Evolutionary conservation across 148 eudicot species (phyloP).

Genomic region (Gaultheria prostrata): DNA sequence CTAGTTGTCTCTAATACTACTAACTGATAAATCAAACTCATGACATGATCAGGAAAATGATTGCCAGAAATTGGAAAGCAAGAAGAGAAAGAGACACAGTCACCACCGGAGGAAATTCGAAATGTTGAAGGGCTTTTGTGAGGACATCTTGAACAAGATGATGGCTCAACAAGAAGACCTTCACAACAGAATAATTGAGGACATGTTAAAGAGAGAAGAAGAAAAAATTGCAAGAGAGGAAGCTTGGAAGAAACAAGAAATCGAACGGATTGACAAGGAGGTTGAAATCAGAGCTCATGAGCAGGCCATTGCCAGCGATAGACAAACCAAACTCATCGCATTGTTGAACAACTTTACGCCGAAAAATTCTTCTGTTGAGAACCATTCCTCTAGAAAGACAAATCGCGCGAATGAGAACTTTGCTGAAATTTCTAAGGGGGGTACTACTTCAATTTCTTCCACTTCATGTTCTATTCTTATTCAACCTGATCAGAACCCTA

Average conservation of each 20-base stretch:
- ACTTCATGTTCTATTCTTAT: slow-evolving; percentile 25
- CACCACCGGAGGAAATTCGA: slow-evolving; percentile 41
- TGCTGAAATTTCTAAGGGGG: slow-evolving; percentile 27
- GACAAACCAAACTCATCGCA: slow-evolving; percentile 63
- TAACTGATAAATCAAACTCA: slow-evolving; percentile 11
- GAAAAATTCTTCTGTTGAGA: slow-evolving; percentile 5
- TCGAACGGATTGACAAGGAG: slow-evolving; percentile 57
- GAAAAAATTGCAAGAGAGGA: slow-evolving; percentile 65
- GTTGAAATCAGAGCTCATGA: slow-evolving; percentile 63
- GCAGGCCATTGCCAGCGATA: slow-evolving; percentile 50
- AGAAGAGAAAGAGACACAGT: slow-evolving; percentile 43
- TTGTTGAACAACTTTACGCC: slow-evolving; percentile 59
- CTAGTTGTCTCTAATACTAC: not conserved
- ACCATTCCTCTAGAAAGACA: not conserved
- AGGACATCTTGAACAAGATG: slow-evolving; percentile 60
- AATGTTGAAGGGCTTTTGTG: slow-evolving; percentile 64
- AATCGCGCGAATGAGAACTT: slow-evolving; percentile 17
- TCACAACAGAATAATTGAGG: slow-evolving; percentile 65
- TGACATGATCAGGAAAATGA: slow-evolving; percentile 11
- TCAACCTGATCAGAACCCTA: slow-evolving; percentile 27
- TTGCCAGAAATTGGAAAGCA: not conserved
- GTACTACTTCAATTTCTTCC: slow-evolving; percentile 20
- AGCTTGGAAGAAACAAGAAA: slow-evolving; percentile 74
- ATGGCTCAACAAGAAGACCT: slow-evolving; percentile 68
- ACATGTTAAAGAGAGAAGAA: slow-evolving; percentile 69